phyloP scores from a whole-genome alignment of 108 stramenopile species.

The Epithemia pelagica region DNA sequence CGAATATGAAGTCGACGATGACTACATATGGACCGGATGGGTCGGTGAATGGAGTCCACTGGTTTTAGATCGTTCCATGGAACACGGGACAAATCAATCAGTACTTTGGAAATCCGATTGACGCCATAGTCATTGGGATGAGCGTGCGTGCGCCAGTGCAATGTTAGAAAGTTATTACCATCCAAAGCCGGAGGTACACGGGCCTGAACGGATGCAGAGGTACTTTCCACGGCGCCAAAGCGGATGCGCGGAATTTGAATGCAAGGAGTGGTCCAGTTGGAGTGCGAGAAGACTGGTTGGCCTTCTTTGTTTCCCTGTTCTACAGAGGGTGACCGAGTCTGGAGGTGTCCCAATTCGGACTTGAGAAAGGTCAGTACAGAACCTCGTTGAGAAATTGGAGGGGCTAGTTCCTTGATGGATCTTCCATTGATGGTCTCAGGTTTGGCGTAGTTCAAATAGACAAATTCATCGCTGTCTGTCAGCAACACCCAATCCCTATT shows the following conservation, averaged over 20 bases:
- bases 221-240: conserved; percentile 17
- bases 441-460: conserved; percentile 28
- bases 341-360: conserved; percentile 2
- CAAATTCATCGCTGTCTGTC: conserved; percentile 56
- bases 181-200: conserved; percentile 16
- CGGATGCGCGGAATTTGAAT: conserved; percentile 37
- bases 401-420: background rate
- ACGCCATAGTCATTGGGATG: conserved; percentile 10
- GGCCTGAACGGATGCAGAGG: background rate
- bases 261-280: conserved; percentile 27
- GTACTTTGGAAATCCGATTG: conserved; percentile 49
- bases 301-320: background rate
- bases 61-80: conserved; percentile 30
- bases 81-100: conserved; percentile 52
- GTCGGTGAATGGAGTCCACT: conserved; percentile 38
- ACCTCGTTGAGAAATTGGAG: conserved; percentile 18
- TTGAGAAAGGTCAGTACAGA: conserved; percentile 23
- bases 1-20: conserved; percentile 23
- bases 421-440: background rate
- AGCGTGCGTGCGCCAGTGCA: conserved; percentile 39
- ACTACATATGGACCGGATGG: conserved; percentile 25
- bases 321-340: background rate
- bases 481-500: conserved; percentile 39
- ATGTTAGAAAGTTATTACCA: conserved; percentile 40
- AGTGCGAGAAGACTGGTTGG: conserved; percentile 5